Percentiles rank a stretch among this genome's conserved stretches.
These are phyloP conservation scores for Taxillus chinensis DNA, from an alignment of 164 flowering plant genomes.

Conservation along the genomic window DNA sequence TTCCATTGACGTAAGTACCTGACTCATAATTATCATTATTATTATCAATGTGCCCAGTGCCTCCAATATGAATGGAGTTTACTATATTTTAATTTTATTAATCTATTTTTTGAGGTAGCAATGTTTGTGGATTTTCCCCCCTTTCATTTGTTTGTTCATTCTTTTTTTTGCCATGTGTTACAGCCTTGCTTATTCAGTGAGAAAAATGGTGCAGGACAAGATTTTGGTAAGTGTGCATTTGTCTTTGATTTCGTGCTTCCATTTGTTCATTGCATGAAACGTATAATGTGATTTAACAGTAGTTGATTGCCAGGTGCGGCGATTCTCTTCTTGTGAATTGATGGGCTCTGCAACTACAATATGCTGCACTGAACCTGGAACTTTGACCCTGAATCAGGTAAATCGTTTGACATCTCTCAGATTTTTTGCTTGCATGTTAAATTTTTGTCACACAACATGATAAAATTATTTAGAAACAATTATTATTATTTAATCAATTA, in stretches of 20 bases:
- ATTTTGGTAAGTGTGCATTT: constrained; percentile 53
- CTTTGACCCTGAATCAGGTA: constrained; percentile 85
- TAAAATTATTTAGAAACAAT: neutral
- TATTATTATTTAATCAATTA: no score
- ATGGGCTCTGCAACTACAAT: constrained; percentile 99
- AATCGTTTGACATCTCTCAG: neutral
- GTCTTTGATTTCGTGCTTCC: no score
- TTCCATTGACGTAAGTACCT: constrained; percentile 79
- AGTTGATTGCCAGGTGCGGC: constrained; percentile 50
- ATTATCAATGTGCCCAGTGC: no score
- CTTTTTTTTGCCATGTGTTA: constrained; percentile 2
- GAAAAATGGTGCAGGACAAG: constrained; percentile 97
- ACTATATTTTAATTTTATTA: no score
- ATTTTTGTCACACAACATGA: neutral
- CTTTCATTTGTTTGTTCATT: neutral
- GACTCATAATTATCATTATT: no score
- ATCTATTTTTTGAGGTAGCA: neutral
- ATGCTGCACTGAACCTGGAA: constrained; percentile 98
- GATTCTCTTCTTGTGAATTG: constrained; percentile 97
- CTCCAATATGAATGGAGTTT: no score
- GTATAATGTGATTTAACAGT: constrained; percentile 12
- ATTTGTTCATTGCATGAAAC: neutral
- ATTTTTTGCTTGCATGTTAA: neutral
- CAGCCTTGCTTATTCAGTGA: constrained; percentile 97
- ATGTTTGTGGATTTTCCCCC: no score